phyloP scores from a whole-genome alignment of 345 rosid genomes.

The Capsella bursapastoris region DNA sequence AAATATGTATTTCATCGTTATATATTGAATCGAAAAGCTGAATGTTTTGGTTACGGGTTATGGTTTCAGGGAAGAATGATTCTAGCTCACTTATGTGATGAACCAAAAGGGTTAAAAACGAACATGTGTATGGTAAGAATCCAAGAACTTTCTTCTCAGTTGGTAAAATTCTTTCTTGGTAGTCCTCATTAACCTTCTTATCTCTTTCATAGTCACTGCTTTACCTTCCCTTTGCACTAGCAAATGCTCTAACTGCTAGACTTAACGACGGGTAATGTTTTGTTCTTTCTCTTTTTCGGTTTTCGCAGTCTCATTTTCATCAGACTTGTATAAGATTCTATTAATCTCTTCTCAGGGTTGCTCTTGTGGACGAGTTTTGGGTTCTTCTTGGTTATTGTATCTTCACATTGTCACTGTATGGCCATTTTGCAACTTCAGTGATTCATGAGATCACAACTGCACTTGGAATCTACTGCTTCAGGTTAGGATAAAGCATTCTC shows the following conservation, averaged over 20 bases:
- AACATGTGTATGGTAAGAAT: constrained; percentile 94
- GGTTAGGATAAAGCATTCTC: constrained; percentile 48
- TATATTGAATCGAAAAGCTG: constrained; percentile 18
- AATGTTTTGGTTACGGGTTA: constrained; percentile 10
- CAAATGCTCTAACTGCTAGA: constrained; percentile 88
- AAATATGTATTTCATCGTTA: not conserved
- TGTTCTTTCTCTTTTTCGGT: not conserved
- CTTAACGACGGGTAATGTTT: constrained; percentile 62
- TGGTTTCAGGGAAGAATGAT: constrained; percentile 91
- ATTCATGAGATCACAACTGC: constrained; percentile 93
- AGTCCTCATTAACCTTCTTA: not conserved
- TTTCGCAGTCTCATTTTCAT: not conserved
- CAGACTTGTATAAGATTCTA: not conserved
- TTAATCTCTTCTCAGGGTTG: constrained; percentile 58
- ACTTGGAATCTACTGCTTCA: constrained; percentile 96
- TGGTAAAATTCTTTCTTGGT: too few species aligned
- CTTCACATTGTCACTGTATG: constrained; percentile 79
- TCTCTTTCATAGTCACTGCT: constrained; percentile 68
- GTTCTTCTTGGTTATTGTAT: constrained; percentile 89
- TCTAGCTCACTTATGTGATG: constrained; percentile 97
- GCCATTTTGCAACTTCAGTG: constrained; percentile 92
- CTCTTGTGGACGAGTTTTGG: constrained; percentile 94
- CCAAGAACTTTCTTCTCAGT: not conserved
- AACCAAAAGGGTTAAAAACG: constrained; percentile 97
- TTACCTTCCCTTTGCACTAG: constrained; percentile 92